Percentiles rank a stretch among this genome's conserved stretches.
Evolutionary conservation across 2,329 filamentous ascomycete species (phyloP).

Genomic region (Fusarium dlaminii): DNA sequence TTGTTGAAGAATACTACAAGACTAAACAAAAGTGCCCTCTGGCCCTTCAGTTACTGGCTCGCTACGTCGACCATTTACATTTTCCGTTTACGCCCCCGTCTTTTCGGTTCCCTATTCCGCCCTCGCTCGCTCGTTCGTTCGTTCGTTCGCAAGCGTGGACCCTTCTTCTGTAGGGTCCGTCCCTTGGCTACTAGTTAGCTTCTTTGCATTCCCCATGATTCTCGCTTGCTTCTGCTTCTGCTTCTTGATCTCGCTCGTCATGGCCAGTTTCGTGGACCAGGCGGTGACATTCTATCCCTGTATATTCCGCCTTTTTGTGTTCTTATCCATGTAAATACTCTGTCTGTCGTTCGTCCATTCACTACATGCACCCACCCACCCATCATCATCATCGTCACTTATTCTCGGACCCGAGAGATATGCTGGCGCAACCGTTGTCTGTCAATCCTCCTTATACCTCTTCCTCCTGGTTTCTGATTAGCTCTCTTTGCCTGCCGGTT

Average conservation of each 20-base stretch:
- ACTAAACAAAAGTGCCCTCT: background rate
- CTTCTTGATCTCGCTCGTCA: constrained; percentile 6
- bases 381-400: background rate
- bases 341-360: background rate
- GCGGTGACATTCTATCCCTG: constrained; percentile 28
- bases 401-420: constrained; percentile 10
- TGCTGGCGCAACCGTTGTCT: constrained; percentile 9
- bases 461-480: background rate
- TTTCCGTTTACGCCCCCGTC: constrained; percentile 6
- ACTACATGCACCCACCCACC: background rate
- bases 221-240: constrained; percentile 21
- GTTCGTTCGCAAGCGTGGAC: constrained; percentile 1
- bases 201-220: constrained; percentile 25
- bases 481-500: background rate
- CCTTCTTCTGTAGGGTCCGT: constrained; percentile 2
- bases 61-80: constrained; percentile 33
- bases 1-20: background rate
- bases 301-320: constrained; percentile 6
- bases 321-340: background rate
- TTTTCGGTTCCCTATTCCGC: constrained; percentile 34
- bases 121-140: constrained; percentile 3
- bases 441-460: background rate
- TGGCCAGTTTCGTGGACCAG: constrained; percentile 13
- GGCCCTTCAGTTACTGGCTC: constrained; percentile 9
- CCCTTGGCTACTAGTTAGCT: constrained; percentile 7